These are phyloP conservation scores for Coemansia nantahalensis DNA, from an alignment of 192 early-diverging fungal species.

Conservation along the genomic window DNA sequence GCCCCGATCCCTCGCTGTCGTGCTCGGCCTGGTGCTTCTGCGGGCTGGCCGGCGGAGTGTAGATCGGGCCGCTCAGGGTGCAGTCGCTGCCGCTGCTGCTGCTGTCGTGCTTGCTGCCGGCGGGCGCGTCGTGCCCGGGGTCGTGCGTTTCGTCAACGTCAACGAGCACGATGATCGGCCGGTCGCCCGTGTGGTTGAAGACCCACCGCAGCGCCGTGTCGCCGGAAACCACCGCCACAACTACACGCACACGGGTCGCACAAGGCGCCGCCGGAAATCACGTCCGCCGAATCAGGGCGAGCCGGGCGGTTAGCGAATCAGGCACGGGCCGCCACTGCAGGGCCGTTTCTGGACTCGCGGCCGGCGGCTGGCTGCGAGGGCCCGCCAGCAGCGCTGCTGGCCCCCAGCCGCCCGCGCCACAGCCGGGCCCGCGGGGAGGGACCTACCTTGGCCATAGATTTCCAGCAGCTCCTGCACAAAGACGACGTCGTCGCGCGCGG, in stretches of 20 bases:
- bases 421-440: neutral
- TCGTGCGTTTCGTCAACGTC: constrained; percentile 53
- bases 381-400: no score
- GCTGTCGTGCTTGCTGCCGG: constrained; percentile 13
- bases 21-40: constrained; percentile 17
- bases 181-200: constrained; percentile 44
- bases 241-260: constrained; percentile 20
- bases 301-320: no score
- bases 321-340: neutral
- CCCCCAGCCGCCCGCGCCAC: neutral
- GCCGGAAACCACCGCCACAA: constrained; percentile 52
- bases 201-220: constrained; percentile 52
- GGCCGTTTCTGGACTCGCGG: no score
- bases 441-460: constrained; percentile 54
- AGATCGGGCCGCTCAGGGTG: constrained; percentile 32
- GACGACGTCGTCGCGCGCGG: constrained; percentile 49
- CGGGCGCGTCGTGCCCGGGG: constrained; percentile 11
- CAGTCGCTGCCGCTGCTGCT: constrained; percentile 20
- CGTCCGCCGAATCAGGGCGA: no score
- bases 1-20: constrained; percentile 36
- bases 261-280: constrained; percentile 2
- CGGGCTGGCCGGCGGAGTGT: constrained; percentile 43
- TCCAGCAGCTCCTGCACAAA: constrained; percentile 56
- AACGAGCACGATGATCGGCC: constrained; percentile 49
- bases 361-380: neutral